A percentile compares a stretch with the other conserved stretches of the same genome.
Evolutionary conservation across 2,329 filamentous ascomycete genomes (phyloP).

Genomic region (Aspergillus proliferans): DNA sequence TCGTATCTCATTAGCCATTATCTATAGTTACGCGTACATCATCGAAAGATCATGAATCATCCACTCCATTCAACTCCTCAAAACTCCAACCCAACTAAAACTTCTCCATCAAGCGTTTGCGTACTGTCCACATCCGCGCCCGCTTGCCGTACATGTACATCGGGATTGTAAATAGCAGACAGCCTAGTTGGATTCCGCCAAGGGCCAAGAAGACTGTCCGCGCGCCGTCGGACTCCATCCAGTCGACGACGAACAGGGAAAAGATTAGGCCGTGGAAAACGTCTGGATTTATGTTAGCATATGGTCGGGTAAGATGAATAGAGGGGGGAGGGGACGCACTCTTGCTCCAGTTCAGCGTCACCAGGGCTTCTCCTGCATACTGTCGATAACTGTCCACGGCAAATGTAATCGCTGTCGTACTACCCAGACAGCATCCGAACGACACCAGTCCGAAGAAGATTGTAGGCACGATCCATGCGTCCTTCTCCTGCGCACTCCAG

Average conservation of each 20-base stretch:
- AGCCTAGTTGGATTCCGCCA: conserved; percentile 75
- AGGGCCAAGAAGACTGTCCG: conserved; percentile 75
- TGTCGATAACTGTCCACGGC: conserved; percentile 89
- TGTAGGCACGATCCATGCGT: conserved; percentile 87
- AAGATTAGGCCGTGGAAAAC: conserved; percentile 86
- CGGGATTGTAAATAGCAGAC: conserved; percentile 69
- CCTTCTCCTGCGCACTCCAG: conserved; percentile 72
- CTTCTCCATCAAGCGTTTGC: conserved; percentile 80
- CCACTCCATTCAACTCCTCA: background rate
- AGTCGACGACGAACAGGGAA: conserved; percentile 77
- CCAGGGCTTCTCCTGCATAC: conserved; percentile 88
- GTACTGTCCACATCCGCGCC: conserved; percentile 87
- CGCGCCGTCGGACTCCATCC: conserved; percentile 69
- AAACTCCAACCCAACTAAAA: conserved; percentile 37
- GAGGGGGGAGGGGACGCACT: conserved; percentile 43
- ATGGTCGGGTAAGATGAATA: background rate
- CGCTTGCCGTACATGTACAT: conserved; percentile 95
- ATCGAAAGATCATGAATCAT: background rate
- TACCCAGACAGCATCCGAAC: conserved; percentile 85
- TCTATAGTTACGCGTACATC: background rate
- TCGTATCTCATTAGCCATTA: no score
- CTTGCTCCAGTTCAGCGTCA: conserved; percentile 91
- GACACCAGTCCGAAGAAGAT: conserved; percentile 88
- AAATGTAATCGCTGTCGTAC: conserved; percentile 88
- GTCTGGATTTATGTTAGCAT: conserved; percentile 38